Conservation (phyloP, 805 yeast genomes). For the Teunomyces stri region DNA sequence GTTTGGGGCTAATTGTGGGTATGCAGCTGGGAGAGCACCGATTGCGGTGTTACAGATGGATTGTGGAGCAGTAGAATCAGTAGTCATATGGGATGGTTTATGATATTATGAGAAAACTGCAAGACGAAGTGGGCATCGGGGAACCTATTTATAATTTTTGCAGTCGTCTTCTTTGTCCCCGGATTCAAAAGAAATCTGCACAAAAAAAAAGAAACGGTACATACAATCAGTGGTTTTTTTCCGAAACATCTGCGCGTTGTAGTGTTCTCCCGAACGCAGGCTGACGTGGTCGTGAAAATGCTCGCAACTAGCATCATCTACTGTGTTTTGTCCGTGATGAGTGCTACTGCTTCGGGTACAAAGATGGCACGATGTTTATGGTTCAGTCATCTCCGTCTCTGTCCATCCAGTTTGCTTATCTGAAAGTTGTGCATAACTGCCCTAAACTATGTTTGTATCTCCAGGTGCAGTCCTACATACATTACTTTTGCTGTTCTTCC, state of each 20-base stretch:
- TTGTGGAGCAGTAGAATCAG: slow-evolving; percentile 15
- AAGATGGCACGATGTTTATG: too few species aligned
- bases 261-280: neutral
- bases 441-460: too few species aligned
- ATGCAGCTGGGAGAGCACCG: slow-evolving; percentile 38
- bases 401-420: too few species aligned
- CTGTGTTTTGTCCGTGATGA: too few species aligned
- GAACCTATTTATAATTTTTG: slow-evolving; percentile 2
- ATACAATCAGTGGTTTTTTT: neutral
- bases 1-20: slow-evolving; percentile 26
- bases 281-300: neutral
- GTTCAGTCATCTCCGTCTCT: too few species aligned
- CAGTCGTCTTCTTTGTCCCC: slow-evolving; percentile 1
- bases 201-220: neutral
- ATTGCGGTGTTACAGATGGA: slow-evolving; percentile 33
- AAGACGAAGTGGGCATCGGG: neutral
- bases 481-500: neutral
- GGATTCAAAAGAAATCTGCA: neutral
- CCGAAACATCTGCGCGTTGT: slow-evolving; percentile 1
- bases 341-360: too few species aligned
- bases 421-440: too few species aligned
- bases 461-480: too few species aligned
- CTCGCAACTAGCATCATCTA: neutral
- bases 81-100: slow-evolving; percentile 19
- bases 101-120: neutral